phyloP scores from a whole-genome alignment of 2,329 filamentous ascomycete species.

The Raffaelea deltoideospora region DNA sequence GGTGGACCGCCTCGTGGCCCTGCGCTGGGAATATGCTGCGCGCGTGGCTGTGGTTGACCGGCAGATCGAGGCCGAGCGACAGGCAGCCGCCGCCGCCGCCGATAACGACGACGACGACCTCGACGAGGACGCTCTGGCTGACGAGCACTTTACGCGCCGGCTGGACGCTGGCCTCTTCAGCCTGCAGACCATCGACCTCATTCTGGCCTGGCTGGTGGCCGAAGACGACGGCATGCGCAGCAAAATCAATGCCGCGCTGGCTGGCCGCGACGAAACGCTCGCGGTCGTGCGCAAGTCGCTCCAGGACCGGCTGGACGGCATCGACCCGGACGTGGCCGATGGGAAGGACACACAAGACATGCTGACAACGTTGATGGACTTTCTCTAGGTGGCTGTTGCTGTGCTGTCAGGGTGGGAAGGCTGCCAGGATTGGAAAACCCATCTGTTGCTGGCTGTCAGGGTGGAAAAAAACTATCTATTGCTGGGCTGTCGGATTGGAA shows the following conservation, averaged over 20 bases:
- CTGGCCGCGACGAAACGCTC: conserved; percentile 52
- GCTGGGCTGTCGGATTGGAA: too few species aligned
- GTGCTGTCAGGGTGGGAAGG: too few species aligned
- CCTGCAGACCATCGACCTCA: conserved; percentile 68
- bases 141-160: conserved; percentile 59
- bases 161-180: conserved; percentile 76
- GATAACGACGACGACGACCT: conserved; percentile 40
- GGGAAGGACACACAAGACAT: conserved; percentile 42
- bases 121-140: conserved; percentile 44
- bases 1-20: conserved; percentile 51
- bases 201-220: conserved; percentile 79
- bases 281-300: conserved; percentile 50
- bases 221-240: conserved; percentile 66
- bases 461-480: neutral
- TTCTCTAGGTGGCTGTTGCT: too few species aligned
- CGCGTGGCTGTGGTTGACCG: conserved; percentile 48
- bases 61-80: conserved; percentile 32
- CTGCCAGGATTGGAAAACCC: neutral
- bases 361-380: conserved; percentile 35
- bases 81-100: conserved; percentile 30
- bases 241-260: conserved; percentile 48
- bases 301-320: conserved; percentile 37
- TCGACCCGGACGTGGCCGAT: conserved; percentile 36
- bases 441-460: too few species aligned
- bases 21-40: conserved; percentile 56